Base-by-base conservation (phyloP, 2,329 filamentous ascomycete species). In the Pseudogymnoascus sp. region DNA sequence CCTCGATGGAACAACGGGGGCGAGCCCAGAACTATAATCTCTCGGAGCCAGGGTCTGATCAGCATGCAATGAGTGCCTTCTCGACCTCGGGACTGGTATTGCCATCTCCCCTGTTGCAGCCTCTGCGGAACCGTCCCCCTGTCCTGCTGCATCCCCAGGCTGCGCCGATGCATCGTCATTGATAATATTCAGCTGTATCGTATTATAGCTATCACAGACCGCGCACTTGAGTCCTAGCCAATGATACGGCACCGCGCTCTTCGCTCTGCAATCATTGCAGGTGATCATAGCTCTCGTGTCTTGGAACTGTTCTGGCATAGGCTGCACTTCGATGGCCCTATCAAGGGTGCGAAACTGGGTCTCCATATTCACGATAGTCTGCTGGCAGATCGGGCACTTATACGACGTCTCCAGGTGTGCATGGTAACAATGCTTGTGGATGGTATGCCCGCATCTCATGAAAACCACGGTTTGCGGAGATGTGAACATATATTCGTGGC, bases 321-420 rank as follows among this genome's bases (percentile, higher is more conserved):
- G 94, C 71, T 99, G 94, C 47, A 82, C 82, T 65, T 89, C 83
- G 63, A 99, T 96, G 58, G 91, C 87, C 59, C 92, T 84, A 69
- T 97, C 93, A 35, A 97, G 77, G 67, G 94, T 94, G 57, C 91
- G 86, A 77, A 97, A 99, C 68, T 95, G 89, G 37, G 90, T 84
- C 71, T 97, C 93, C 93, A 99, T 99, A 71, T 97, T 97, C 66
- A 91, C 85, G n/a, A 96, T 88, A 65, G 90, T 96, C 74, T 94
- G 96, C 76, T 88, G 96, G 81, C 94, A 99, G 57, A 97, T 92
- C 0, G 93, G 94, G 70, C 94, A 99, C 70, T 93, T 95, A 77
- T 97, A 99, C 5, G 92, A 95, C 3, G 86, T 86, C 68, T 87
- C 87, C 79, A 95, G 92, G 72, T 96, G 89, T 68, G 94, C 85